phyloP scores from a whole-genome alignment of 352 stramenopile species.

The Poterioochromonas sp. region DNA sequence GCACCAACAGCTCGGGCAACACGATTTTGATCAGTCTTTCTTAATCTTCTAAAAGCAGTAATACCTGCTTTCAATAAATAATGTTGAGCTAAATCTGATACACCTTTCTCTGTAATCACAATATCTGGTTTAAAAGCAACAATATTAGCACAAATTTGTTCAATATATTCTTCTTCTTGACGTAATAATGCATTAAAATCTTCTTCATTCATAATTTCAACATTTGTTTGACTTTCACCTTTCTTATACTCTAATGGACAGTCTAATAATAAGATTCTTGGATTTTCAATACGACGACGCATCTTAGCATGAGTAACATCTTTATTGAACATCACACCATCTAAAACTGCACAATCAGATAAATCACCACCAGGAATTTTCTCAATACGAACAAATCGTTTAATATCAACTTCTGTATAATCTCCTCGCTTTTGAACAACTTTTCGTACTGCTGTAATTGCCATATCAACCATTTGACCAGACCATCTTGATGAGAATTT shows the following conservation, averaged over 20 bases:
- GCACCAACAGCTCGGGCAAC: constrained; percentile 88
- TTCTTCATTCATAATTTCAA: constrained; percentile 97
- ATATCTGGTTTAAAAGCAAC: constrained; percentile 97
- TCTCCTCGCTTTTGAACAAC: constrained; percentile 59
- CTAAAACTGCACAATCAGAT: constrained; percentile 77
- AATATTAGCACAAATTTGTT: constrained; percentile 92
- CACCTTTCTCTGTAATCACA: constrained; percentile 99
- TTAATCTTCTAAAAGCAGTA: constrained; percentile 92
- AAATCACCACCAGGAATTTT: constrained; percentile 97
- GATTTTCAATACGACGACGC: constrained; percentile 93
- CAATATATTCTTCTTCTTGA: constrained; percentile 99
- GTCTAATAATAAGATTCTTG: constrained; percentile 94
- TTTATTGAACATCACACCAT: constrained; percentile 99
- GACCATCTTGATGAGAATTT: constrained; percentile 95
- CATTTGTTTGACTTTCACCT: constrained; percentile 87
- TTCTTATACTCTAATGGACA: constrained; percentile 99
- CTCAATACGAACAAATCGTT: constrained; percentile 98
- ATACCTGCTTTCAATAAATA: constrained; percentile 98
- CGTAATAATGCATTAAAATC: constrained; percentile 96
- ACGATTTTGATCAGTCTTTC: constrained; percentile 99
- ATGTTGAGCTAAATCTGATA: constrained; percentile 97
- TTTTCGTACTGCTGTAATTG: constrained; percentile 88
- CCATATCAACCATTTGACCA: constrained; percentile 91
- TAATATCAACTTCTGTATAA: constrained; percentile 93
- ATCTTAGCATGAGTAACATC: constrained; percentile 99